These are phyloP conservation scores for Globisporangium takayamanum DNA, from an alignment of 352 stramenopile species.

Conservation along the genomic window DNA sequence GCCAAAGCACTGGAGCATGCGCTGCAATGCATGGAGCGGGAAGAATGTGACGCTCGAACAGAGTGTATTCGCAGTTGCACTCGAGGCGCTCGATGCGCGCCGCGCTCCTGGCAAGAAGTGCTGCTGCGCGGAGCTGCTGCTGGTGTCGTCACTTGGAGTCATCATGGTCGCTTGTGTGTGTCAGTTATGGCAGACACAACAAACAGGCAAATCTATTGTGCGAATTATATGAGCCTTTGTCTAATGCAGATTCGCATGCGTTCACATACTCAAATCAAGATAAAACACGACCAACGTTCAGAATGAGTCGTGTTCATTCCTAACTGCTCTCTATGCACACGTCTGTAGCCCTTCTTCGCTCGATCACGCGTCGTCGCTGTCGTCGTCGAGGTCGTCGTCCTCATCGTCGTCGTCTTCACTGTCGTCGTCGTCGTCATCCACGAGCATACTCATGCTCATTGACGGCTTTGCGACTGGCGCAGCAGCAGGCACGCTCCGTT, in stretches of 20 bases:
- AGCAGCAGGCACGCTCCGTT: slow-evolving; percentile 1
- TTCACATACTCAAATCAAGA: too few species aligned
- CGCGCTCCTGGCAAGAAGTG: slow-evolving; percentile 23
- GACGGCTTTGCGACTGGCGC: background rate
- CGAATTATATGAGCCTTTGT: too few species aligned
- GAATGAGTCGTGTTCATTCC: too few species aligned
- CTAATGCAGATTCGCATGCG: too few species aligned
- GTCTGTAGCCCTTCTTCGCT: background rate
- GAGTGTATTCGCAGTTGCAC: slow-evolving; percentile 21
- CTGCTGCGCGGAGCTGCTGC: slow-evolving; percentile 10
- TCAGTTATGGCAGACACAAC: too few species aligned
- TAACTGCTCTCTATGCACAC: too few species aligned
- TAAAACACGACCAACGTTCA: too few species aligned
- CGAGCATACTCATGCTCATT: slow-evolving; percentile 16
- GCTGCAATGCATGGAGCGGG: slow-evolving; percentile 51
- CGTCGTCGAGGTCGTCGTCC: slow-evolving; percentile 11
- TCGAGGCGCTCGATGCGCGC: slow-evolving; percentile 12
- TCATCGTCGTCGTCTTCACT: slow-evolving; percentile 14
- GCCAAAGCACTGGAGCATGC: slow-evolving; percentile 63
- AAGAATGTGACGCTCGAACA: slow-evolving; percentile 57
- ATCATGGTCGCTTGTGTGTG: too few species aligned
- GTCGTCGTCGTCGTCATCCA: slow-evolving; percentile 19
- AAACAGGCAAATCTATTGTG: too few species aligned
- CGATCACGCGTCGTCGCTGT: slow-evolving; percentile 9
- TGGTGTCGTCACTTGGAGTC: background rate